Conservation (phyloP, 2,329 filamentous ascomycete species). For the Pseudocercospora ulei region DNA sequence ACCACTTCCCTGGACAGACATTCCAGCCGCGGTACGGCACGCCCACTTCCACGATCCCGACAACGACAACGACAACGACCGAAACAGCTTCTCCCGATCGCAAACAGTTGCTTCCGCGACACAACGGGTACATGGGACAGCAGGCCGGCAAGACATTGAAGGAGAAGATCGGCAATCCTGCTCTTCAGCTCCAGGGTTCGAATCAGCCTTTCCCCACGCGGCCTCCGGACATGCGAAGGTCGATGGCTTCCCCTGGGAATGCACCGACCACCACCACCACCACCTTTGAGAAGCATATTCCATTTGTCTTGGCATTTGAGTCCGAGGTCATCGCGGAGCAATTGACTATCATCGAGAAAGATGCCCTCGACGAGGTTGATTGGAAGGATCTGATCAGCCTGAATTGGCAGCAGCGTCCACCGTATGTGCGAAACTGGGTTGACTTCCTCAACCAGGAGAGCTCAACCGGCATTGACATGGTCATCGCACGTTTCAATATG, state of each 20-base stretch:
- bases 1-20: constrained; percentile 9
- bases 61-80: constrained; percentile 24
- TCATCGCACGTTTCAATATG: constrained; percentile 77
- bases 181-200: constrained; percentile 18
- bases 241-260: constrained; percentile 6
- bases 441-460: constrained; percentile 57
- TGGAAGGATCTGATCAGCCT: constrained; percentile 81
- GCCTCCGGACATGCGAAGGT: constrained; percentile 9
- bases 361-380: constrained; percentile 74
- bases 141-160: constrained; percentile 17
- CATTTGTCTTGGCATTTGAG: constrained; percentile 72
- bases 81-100: constrained; percentile 25
- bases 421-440: constrained; percentile 53
- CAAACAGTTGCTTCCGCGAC: constrained; percentile 18
- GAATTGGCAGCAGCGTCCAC: constrained; percentile 60
- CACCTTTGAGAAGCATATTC: constrained; percentile 49
- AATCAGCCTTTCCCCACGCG: constrained; percentile 23
- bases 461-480: constrained; percentile 61
- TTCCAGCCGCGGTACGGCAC: constrained; percentile 16
- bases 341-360: constrained; percentile 76
- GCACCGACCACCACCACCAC: constrained; percentile 8
- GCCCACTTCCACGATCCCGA: constrained; percentile 36
- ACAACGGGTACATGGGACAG: constrained; percentile 8
- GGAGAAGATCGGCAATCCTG: constrained; percentile 22
- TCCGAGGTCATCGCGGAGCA: constrained; percentile 71